phyloP scores from a whole-genome alignment of 495 filamentous ascomycete genomes.

The Podospora didyma region DNA sequence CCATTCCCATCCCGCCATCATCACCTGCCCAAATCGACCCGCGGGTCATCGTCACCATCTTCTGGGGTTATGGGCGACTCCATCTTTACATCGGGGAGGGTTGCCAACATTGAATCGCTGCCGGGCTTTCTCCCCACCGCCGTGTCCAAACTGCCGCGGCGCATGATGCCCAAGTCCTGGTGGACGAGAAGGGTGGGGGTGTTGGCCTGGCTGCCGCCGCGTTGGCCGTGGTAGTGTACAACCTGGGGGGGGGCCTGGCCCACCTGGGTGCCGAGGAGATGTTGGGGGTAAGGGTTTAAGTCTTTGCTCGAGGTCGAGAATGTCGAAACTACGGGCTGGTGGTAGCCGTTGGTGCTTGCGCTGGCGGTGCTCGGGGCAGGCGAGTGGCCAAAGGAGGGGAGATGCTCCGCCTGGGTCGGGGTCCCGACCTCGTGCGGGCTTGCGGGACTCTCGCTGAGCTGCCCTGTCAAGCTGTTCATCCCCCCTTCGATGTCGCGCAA shows the following conservation, averaged over 20 bases:
- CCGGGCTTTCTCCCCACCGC: conserved; percentile 26
- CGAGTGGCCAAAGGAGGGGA: conserved; percentile 32
- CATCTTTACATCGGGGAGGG: conserved; percentile 34
- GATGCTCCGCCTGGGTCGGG: conserved; percentile 53
- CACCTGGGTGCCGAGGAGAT: conserved; percentile 53
- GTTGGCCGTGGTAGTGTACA: conserved; percentile 56
- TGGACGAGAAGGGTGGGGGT: conserved; percentile 50
- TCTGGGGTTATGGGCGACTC: conserved; percentile 8
- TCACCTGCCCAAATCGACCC: conserved; percentile 9
- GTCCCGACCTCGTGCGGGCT: conserved; percentile 50
- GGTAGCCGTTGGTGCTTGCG: conserved; percentile 47
- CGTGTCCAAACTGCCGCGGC: conserved; percentile 39
- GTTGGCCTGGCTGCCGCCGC: conserved; percentile 57
- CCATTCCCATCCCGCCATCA: conserved; percentile 13
- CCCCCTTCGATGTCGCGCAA: conserved; percentile 83
- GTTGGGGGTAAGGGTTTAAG: conserved; percentile 65
- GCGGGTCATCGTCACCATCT: conserved; percentile 4
- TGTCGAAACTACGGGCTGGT: conserved; percentile 64
- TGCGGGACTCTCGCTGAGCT: conserved; percentile 34
- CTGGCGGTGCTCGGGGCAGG: conserved; percentile 38
- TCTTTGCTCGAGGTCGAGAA: conserved; percentile 76
- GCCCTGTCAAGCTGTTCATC: conserved; percentile 49
- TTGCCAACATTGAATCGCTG: conserved; percentile 29
- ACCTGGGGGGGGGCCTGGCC: conserved; percentile 60
- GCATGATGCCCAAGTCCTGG: conserved; percentile 30